phyloP scores from a whole-genome alignment of 75 land plant species.

The Selaginella tamariscina region DNA sequence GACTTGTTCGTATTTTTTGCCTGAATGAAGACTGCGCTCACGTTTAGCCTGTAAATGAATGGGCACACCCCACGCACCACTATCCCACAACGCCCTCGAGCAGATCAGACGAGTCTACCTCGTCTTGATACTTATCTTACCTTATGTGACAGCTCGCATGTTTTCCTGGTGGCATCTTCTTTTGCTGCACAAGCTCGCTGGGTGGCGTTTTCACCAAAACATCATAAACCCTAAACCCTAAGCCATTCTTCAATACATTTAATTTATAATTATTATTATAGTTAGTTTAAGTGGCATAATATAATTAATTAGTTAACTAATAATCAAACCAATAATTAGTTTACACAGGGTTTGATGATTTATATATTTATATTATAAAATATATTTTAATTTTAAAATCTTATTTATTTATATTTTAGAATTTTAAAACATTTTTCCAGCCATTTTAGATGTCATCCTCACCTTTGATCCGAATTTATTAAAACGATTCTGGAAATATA shows the following conservation, averaged over 20 bases:
- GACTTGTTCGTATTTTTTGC: not conserved
- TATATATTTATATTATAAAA: too few relatives aligned
- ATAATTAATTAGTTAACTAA: too few relatives aligned
- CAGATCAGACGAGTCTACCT: not conserved
- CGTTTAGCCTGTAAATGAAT: not conserved
- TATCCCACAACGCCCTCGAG: not conserved
- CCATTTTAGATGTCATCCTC: not conserved
- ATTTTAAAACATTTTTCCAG: too few relatives aligned
- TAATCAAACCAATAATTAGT: too few relatives aligned
- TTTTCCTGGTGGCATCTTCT: conserved; percentile 3
- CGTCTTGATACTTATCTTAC: not conserved
- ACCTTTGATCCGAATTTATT: not conserved
- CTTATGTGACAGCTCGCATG: not conserved
- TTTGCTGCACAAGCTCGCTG: not conserved
- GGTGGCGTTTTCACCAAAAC: not conserved
- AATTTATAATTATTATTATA: too few relatives aligned
- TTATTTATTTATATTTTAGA: not conserved
- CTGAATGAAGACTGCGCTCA: not conserved
- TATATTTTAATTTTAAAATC: not conserved
- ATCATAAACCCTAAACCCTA: too few relatives aligned
- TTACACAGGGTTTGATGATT: too few relatives aligned
- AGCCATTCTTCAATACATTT: too few relatives aligned
- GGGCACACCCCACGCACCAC: conserved; percentile 2
- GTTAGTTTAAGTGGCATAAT: too few relatives aligned
- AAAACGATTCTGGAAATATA: too few relatives aligned